Percentiles rank a stretch among this genome's conserved stretches.
These are phyloP conservation scores for Fusarium tupiense DNA, from an alignment of 2,329 filamentous ascomycete species.

Conservation along the genomic window DNA sequence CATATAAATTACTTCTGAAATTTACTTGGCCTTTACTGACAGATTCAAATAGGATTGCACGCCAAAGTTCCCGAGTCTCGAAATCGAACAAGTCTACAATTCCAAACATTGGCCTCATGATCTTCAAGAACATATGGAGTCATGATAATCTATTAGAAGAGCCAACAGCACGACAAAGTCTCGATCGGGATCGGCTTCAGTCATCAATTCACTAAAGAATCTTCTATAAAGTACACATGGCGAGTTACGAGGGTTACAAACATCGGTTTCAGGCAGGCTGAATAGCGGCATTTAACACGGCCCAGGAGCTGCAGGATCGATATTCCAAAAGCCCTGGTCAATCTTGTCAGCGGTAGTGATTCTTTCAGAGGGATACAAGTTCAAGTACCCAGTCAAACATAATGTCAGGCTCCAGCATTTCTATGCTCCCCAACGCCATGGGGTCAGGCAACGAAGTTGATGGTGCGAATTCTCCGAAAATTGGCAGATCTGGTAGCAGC, in stretches of 20 bases:
- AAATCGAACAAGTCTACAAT: background rate
- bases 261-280: background rate
- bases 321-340: background rate
- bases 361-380: background rate
- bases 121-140: background rate
- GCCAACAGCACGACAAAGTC: accelerated
- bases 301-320: background rate
- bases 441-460: background rate
- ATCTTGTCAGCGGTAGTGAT: background rate
- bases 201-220: background rate
- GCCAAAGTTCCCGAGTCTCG: background rate
- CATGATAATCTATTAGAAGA: background rate
- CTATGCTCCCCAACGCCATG: background rate
- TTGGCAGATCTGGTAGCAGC: background rate
- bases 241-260: background rate
- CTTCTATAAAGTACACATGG: accelerated
- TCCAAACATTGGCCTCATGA: background rate
- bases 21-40: background rate
- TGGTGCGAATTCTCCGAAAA: background rate
- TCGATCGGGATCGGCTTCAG: background rate
- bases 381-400: background rate
- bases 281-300: background rate
- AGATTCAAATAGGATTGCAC: background rate
- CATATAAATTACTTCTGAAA: accelerated
- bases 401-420: background rate